Evolutionary conservation across 2,329 filamentous ascomycete species (phyloP), one percentile per base, ranked within the genome.

Genomic region (Penicillium sp.): DNA sequence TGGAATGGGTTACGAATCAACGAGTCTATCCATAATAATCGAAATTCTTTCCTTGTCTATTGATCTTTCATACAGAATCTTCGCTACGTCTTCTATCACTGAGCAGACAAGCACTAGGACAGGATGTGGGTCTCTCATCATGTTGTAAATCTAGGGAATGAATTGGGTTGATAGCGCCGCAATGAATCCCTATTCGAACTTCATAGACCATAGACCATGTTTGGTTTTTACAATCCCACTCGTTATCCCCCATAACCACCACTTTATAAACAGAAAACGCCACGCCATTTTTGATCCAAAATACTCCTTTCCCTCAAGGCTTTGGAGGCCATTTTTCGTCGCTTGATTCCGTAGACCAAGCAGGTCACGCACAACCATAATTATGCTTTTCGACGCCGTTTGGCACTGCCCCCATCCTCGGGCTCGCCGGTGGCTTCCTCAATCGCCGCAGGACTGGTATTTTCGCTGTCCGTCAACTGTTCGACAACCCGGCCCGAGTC

Each of bases 391-490:
- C 50, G 56, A 33, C 61, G 60, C 27, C 60, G 52, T 44, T 64
- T 64, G 12, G 45, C 48, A 29, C 49, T 52, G 25, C 56, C 56
- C 17, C 52, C 52, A 31, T 50, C 45, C 27, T 51, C 53, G 31
- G 43, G 45, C 28, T 45, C 53, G 34, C 32, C 51, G 39, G 30
- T 35, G 35, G 39, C 51, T 13, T 64, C 61, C 28, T 63, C 64
- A 9, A 57, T 57, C 16, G 56, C 59, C 12, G 59, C 54, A 7
- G 67, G 68, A 39, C 66, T 70, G 1, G 66, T 65, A 8, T 59
- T 47, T 45, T 69, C 67, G 38, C 67, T 70, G 45, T 68, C 67
- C 7, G 67, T 66, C 43, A 70, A 53, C 10, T 66, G 63, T 45
- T 70, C 67, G 16, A 69, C 57, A 11, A 67, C 60, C 4, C 58